Percentiles rank a stretch among this genome's conserved stretches.
Conservation (phyloP, 441 rosid species). For the Brassica balearica region DNA sequence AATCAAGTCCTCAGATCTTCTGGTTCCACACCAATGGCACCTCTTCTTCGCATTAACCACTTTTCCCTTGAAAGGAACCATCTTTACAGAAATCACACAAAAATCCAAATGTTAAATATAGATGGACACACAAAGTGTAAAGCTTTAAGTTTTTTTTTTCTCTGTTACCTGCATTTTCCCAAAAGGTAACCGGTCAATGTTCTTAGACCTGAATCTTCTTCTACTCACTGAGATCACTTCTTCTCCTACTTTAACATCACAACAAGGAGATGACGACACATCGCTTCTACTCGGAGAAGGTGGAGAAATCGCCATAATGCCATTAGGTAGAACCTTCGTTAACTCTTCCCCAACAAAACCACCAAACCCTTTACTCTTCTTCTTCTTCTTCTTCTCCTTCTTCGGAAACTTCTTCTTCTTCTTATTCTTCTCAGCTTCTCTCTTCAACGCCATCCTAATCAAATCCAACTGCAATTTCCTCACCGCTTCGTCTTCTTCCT, state of each 20-base stretch:
- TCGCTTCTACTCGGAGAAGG: constrained; percentile 58
- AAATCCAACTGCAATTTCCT: constrained; percentile 73
- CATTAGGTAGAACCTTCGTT: constrained; percentile 86
- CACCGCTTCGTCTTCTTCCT: constrained; percentile 56
- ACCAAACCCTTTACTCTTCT: constrained; percentile 40
- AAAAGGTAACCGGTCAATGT: constrained; percentile 75
- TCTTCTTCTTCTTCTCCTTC: constrained; percentile 43
- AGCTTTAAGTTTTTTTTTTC: background rate
- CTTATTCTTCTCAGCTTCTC: constrained; percentile 74
- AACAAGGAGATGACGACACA: constrained; percentile 62
- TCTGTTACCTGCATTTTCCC: constrained; percentile 75
- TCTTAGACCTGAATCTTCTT: constrained; percentile 84
- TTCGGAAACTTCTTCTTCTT: constrained; percentile 41
- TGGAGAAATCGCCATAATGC: constrained; percentile 83
- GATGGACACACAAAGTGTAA: background rate
- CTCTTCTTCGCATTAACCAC: constrained; percentile 64
- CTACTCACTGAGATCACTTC: constrained; percentile 50
- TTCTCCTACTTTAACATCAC: constrained; percentile 72
- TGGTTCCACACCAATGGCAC: constrained; percentile 91
- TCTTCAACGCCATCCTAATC: constrained; percentile 77
- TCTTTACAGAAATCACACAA: constrained; percentile 50
- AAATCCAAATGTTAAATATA: constrained; percentile 3
- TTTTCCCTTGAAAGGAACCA: constrained; percentile 66
- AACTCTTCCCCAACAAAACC: constrained; percentile 58
- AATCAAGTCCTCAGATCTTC: constrained; percentile 57